Evolutionary conservation across 768 basidiomycete species (phyloP).

Genomic region (Rhodosporidiobolus odoratus): DNA sequence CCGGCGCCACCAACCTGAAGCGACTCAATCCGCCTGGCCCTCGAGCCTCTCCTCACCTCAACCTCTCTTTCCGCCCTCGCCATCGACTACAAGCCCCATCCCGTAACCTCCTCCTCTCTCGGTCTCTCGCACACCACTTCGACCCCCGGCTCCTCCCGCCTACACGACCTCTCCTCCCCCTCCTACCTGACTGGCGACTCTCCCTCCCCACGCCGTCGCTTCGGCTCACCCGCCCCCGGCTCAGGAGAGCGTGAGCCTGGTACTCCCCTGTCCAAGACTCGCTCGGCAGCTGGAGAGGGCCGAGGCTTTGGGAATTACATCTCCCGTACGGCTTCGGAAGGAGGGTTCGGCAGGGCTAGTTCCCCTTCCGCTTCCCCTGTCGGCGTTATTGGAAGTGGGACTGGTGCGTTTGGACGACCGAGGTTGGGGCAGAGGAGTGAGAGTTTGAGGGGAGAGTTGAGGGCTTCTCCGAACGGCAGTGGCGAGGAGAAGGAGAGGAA

Average conservation of each 20-base stretch:
- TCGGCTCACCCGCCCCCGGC: not conserved
- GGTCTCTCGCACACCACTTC: too few species aligned
- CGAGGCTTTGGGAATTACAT: not conserved
- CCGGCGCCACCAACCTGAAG: too few species aligned
- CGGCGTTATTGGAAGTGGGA: too few species aligned
- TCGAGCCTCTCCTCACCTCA: slow-evolving; percentile 27
- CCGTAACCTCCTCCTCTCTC: too few species aligned
- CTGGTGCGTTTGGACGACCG: too few species aligned
- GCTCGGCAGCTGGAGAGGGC: not conserved
- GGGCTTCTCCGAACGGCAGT: too few species aligned
- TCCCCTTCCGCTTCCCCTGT: too few species aligned
- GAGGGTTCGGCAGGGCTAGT: too few species aligned
- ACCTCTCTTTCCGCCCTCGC: slow-evolving; percentile 19
- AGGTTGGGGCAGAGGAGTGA: too few species aligned
- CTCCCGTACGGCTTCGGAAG: not conserved
- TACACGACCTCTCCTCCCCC: not conserved
- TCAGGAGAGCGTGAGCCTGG: not conserved
- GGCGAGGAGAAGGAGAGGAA: too few species aligned
- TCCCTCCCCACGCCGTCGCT: not conserved
- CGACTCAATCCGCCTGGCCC: slow-evolving; percentile 26
- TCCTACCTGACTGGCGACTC: too few species aligned
- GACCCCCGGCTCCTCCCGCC: not conserved
- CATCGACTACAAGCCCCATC: slow-evolving; percentile 41
- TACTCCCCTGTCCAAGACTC: not conserved
- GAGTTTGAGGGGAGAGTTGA: too few species aligned